These are phyloP conservation scores for Amphirosellinia nigrospora DNA, from an alignment of 495 filamentous ascomycete species.

Conservation along the genomic window DNA sequence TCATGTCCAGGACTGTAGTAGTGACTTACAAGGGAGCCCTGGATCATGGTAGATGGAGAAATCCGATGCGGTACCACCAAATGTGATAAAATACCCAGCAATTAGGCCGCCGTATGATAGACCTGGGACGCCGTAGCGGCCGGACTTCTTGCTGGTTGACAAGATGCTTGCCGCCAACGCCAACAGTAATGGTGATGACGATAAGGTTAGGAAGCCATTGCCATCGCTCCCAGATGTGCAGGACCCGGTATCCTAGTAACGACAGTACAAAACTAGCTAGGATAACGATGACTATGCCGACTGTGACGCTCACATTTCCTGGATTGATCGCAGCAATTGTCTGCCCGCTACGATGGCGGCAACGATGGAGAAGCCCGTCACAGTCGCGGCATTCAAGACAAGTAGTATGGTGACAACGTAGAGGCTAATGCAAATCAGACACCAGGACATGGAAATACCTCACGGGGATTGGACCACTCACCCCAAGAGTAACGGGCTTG, in stretches of 20 bases:
- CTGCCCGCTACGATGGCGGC: constrained; percentile 50
- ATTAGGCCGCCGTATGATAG: constrained; percentile 44
- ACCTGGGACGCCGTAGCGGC: constrained; percentile 38
- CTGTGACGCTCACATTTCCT: constrained; percentile 52
- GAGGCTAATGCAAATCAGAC: constrained; percentile 27
- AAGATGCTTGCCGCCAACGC: constrained; percentile 54
- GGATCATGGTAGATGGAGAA: constrained; percentile 52
- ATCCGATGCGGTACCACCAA: constrained; percentile 49
- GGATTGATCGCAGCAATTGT: constrained; percentile 53
- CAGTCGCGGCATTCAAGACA: constrained; percentile 48
- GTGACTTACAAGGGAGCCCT: constrained; percentile 42
- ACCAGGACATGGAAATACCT: constrained; percentile 30
- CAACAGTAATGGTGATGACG: constrained; percentile 55
- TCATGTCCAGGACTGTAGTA: background rate
- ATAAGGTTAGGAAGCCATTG: constrained; percentile 62
- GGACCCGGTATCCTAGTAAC: constrained; percentile 57
- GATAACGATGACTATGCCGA: constrained; percentile 57
- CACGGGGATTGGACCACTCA: constrained; percentile 33
- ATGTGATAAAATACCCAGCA: constrained; percentile 53
- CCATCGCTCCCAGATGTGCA: constrained; percentile 62
- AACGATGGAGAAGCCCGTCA: constrained; percentile 51
- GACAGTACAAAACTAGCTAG: constrained; percentile 54
- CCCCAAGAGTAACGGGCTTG: constrained; percentile 62
- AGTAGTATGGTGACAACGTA: constrained; percentile 49
- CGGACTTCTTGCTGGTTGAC: constrained; percentile 39